Base-by-base conservation (phyloP, 2,329 filamentous ascomycete genomes). In the Escovopsis sp. region DNA sequence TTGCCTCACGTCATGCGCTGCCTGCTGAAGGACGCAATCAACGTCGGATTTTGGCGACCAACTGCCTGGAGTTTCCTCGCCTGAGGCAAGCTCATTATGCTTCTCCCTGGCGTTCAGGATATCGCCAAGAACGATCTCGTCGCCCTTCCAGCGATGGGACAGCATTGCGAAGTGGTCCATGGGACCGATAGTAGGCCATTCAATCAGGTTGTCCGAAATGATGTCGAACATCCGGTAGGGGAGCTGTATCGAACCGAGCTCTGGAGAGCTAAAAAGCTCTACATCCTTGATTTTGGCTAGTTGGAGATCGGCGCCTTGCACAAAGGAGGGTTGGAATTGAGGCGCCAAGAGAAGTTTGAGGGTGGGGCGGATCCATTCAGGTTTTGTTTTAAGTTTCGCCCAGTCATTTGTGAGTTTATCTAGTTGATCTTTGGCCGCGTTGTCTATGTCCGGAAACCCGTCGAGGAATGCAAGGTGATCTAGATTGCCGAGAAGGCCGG, bases 121-220 rank as follows among this genome's bases (percentile, higher is more conserved):
- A 39, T 42, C 25, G 29, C 35, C 35, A 11, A 42, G 16, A 3
- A 29, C 33, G 7, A 43, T 34, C 31, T 43, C 41, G 11, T 40
- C 40, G 3, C 42, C 43, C 12, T 43, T 45, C 40, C 43, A 45
- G 14, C 43, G 40, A 31, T 45, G 43, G 0, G 43, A 45, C 15
- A 45, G 35, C 37, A 43, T 45, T 11, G 40, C 39, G 29, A 43
- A 45, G 7, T 36, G 40, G 3, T 34, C 43, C 31, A 42, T 27
- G 10, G 42, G 20, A 32, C 39, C 42, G 15, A 43, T 39, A 1
- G 32, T 27, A 6, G 41, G 34, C 14, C 24, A 31, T 15, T 43
- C 32, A 10, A 43, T 39, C 14, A 43, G 39, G 33, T 40, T 38
- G 10, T 39, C 24, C 24, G 39, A 35, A 4, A 29, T 16, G 15